These are phyloP conservation scores for Cladosporium sp. DNA, from an alignment of 2,329 filamentous ascomycete genomes.

Conservation along the genomic window DNA sequence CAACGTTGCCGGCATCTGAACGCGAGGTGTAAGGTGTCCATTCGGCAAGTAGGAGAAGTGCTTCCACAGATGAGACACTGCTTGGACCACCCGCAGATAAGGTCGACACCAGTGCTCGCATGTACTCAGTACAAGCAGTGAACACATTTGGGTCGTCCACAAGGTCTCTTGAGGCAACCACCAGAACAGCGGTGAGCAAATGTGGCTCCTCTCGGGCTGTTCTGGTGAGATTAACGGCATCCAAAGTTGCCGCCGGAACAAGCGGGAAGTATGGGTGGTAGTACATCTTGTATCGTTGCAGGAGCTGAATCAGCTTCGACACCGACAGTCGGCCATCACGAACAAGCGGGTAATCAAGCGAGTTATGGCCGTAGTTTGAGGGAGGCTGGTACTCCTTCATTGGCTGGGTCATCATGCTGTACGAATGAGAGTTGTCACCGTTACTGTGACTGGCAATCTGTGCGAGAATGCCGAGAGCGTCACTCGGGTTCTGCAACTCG, in stretches of 20 bases:
- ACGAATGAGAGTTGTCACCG: conserved; percentile 22
- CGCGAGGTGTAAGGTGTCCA: conserved; percentile 67
- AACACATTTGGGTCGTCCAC: conserved; percentile 60
- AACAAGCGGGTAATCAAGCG: conserved; percentile 41
- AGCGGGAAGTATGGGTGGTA: conserved; percentile 70
- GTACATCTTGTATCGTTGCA: conserved; percentile 58
- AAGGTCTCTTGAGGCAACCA: conserved; percentile 69
- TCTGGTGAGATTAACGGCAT: conserved; percentile 49
- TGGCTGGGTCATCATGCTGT: conserved; percentile 5
- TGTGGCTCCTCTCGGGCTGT: conserved; percentile 61
- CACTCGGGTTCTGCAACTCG: conserved; percentile 47
- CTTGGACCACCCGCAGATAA: conserved; percentile 64
- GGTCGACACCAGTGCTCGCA: conserved; percentile 64
- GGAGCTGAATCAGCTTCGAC: conserved; percentile 49
- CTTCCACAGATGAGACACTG: conserved; percentile 67
- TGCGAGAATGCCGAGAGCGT: conserved; percentile 46
- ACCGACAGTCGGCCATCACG: conserved; percentile 39
- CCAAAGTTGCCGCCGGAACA: conserved; percentile 58
- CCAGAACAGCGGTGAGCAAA: conserved; percentile 65
- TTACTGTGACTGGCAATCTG: conserved; percentile 37
- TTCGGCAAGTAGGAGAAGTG: conserved; percentile 64
- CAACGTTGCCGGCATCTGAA: conserved; percentile 58
- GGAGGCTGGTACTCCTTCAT: conserved; percentile 7
- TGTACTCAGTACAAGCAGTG: conserved; percentile 63
- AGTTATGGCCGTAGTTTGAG: conserved; percentile 25